Conservation (phyloP, 192 early-diverging fungal genomes). For the Rhizoclosmatium sp. region DNA sequence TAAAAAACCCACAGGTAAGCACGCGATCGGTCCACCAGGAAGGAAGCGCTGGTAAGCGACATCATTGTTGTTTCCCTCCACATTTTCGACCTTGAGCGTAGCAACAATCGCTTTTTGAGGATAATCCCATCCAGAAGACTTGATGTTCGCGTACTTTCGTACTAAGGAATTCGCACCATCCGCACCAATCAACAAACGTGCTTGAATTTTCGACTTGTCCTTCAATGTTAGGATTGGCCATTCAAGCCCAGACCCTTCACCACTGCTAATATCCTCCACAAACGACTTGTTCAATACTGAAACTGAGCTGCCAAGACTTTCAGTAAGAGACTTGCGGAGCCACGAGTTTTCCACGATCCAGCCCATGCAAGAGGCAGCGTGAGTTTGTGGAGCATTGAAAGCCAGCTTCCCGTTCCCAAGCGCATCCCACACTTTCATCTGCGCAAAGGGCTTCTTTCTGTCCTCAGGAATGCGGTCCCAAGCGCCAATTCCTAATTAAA, state of each 20-base stretch:
- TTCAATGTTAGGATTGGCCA: conserved; percentile 82
- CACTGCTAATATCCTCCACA: conserved; percentile 63
- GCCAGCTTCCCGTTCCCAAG: conserved; percentile 67
- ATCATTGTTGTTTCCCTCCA: conserved; percentile 52
- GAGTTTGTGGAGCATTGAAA: conserved; percentile 62
- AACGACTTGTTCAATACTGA: conserved; percentile 73
- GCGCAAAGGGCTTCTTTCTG: conserved; percentile 69
- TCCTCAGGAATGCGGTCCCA: conserved; percentile 69
- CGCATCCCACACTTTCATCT: conserved; percentile 79
- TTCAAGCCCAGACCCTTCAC: conserved; percentile 49
- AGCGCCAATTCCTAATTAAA: conserved; percentile 62
- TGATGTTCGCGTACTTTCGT: conserved; percentile 81
- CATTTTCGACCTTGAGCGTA: conserved; percentile 67
- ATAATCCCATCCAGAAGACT: conserved; percentile 88
- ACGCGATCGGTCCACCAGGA: conserved; percentile 90
- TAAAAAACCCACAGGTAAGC: conserved; percentile 78
- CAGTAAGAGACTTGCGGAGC: conserved; percentile 16
- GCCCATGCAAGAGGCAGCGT: conserved; percentile 61
- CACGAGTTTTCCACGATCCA: conserved; percentile 85
- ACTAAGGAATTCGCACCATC: conserved; percentile 91
- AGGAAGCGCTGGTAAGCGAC: conserved; percentile 96
- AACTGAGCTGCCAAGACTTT: conserved; percentile 45
- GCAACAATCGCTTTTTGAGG: conserved; percentile 86
- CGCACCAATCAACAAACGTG: conserved; percentile 88
- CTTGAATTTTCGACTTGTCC: conserved; percentile 65